Percentiles rank a stretch among this genome's conserved stretches.
These are phyloP conservation scores for Myriosclerotinia duriaeana DNA, from an alignment of 2,329 filamentous ascomycete species.

Conservation along the genomic window DNA sequence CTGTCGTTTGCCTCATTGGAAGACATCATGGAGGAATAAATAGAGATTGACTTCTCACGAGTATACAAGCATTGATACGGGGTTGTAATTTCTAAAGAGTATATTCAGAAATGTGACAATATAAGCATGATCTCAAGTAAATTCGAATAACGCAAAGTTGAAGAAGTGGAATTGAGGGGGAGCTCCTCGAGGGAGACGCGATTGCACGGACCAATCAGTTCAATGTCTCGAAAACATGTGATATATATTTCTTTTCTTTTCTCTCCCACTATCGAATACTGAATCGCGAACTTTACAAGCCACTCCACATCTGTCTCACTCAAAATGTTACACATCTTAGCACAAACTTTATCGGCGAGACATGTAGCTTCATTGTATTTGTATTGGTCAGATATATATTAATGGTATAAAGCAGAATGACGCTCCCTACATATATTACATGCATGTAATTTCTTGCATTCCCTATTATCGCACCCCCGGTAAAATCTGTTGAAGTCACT, in stretches of 20 bases:
- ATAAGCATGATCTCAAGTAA: background rate
- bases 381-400: background rate
- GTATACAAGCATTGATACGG: background rate
- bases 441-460: conserved; percentile 5
- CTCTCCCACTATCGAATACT: background rate
- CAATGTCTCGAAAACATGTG: conserved; percentile 18
- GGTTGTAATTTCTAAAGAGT: background rate
- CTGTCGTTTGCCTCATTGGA: background rate
- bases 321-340: background rate
- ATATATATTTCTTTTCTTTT: conserved; percentile 4
- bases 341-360: background rate
- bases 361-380: background rate
- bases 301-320: background rate
- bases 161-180: background rate
- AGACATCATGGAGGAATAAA: background rate
- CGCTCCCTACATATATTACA: background rate
- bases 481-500: conserved; percentile 9
- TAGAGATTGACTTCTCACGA: background rate
- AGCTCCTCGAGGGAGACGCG: conserved; percentile 10
- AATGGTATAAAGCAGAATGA: conserved; percentile 9
- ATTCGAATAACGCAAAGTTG: background rate
- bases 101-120: background rate
- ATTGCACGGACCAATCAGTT: background rate
- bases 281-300: background rate
- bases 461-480: background rate